Evolutionary conservation across 306 rosid genomes (phyloP), one percentile per base, ranked within the genome.

Genomic region (Senna tora): DNA sequence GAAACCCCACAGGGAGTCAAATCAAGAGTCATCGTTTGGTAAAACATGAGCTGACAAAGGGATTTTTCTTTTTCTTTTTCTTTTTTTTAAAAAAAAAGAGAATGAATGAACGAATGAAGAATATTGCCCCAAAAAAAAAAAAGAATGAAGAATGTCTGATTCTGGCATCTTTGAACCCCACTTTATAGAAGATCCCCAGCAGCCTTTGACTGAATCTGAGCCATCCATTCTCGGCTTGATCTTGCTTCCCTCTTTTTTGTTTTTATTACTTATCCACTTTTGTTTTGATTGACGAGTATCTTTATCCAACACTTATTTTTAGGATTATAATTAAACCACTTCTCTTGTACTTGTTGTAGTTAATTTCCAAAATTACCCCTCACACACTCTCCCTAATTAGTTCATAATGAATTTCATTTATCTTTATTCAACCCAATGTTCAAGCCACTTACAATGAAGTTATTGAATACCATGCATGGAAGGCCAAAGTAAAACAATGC

Each of bases 121-220:
- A n/a, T n/a, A n/a, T n/a, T n/a, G n/a, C n/a, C n/a, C n/a, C n/a
- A n/a, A n/a, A n/a, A n/a, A n/a, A 75, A 71, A 78, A 61, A 79
- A 34, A 20, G 66, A 69, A 52, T 56, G 56, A 63, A 51, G 89
- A 87, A 87, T 80, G 91, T 85, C 85, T 61, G 84, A 71, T 62
- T 74, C 89, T 83, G 95, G 82, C 90, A 83, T 56, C 54, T 81
- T 71, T 81, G 82, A 77, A 80, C 69, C 76, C 41, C 21, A 21
- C 73, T 15, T 14, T 13, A 41, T 73, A 7, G 67, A 75, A 84
- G 75, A 79, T 82, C 81, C 76, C 64, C 63, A 58, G 73, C 53
- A 65, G 47, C 64, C 81, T 84, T 89, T 92, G 97, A 92, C 93
- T 68, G 12, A 57, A 87, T 85, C 85, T 71, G 50, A 74, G 47